Evolutionary conservation across 768 basidiomycete genomes (phyloP).

Genomic region (Sistotremastrum niveocremeum): DNA sequence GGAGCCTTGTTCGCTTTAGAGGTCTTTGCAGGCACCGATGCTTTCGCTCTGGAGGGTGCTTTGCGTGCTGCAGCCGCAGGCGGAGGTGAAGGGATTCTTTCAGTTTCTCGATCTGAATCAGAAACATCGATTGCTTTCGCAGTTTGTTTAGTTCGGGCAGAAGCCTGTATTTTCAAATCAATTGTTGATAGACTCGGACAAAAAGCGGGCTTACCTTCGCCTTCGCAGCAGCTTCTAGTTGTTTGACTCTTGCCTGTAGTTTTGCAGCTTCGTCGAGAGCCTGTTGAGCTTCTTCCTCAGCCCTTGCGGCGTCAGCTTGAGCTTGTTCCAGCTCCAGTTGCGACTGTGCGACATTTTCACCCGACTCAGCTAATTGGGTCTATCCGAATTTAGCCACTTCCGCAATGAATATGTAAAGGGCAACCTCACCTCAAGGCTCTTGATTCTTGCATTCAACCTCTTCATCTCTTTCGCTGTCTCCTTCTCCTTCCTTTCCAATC

Average conservation of each 20-base stretch:
- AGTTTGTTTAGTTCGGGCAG: constrained; percentile 24
- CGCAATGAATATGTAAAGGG: too few species aligned
- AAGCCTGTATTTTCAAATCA: constrained; percentile 18
- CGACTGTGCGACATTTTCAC: too few species aligned
- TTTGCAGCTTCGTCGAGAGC: constrained; percentile 29
- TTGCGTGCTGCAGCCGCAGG: constrained; percentile 3
- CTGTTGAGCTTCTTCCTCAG: constrained; percentile 28
- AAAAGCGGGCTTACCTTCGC: constrained; percentile 27
- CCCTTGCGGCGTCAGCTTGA: constrained; percentile 12
- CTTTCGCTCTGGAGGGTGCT: constrained; percentile 13
- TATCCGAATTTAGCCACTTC: constrained; percentile 11
- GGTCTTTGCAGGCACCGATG: constrained; percentile 7
- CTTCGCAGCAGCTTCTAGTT: background rate
- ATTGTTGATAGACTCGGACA: background rate
- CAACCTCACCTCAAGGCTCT: constrained; percentile 2
- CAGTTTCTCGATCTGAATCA: constrained; percentile 32
- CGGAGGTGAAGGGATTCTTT: constrained; percentile 22
- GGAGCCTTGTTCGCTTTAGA: background rate
- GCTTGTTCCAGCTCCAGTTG: constrained; percentile 1
- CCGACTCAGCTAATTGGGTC: background rate
- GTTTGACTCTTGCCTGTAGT: constrained; percentile 21
- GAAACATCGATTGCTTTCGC: constrained; percentile 12
- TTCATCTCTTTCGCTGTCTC: constrained; percentile 16
- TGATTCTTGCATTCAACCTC: constrained; percentile 15
- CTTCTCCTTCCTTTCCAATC: constrained; percentile 14